phyloP scores from a whole-genome alignment of 148 eudicot genomes.

The Cornus kousa region DNA sequence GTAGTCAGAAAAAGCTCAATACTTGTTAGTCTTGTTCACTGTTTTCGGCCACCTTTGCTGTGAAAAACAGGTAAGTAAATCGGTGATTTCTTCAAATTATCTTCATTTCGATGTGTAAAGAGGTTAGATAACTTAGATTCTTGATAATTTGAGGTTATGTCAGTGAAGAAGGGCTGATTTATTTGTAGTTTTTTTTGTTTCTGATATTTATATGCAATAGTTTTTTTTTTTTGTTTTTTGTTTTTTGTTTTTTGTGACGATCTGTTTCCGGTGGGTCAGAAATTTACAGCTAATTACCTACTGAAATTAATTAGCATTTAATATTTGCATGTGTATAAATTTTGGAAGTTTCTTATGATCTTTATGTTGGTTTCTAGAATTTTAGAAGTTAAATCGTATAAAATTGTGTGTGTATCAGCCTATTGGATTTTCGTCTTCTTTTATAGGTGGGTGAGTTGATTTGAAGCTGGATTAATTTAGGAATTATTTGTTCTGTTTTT shows the following conservation, averaged over 20 bases:
- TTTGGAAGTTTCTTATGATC: background rate
- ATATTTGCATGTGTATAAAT: background rate
- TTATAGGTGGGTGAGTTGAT: too few relatives aligned
- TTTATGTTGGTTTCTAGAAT: background rate
- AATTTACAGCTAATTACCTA: background rate
- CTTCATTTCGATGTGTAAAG: background rate
- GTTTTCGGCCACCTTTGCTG: background rate
- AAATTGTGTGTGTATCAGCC: background rate
- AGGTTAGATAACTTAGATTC: background rate
- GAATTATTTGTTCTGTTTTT: background rate
- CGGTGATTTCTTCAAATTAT: background rate
- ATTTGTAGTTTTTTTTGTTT: background rate
- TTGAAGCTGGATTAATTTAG: background rate
- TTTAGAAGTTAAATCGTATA: background rate
- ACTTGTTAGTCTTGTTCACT: background rate
- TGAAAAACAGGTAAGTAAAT: constrained; percentile 1
- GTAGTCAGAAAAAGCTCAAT: constrained; percentile 6
- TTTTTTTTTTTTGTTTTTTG: background rate
- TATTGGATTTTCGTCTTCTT: background rate
- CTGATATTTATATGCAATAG: background rate
- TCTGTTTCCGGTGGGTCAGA: constrained; percentile 11
- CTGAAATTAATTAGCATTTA: background rate
- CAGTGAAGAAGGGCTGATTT: background rate
- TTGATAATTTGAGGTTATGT: background rate
- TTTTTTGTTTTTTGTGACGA: background rate